Conservation (phyloP, 2,329 filamentous ascomycete species). For the Verticillium albo-atrum region DNA sequence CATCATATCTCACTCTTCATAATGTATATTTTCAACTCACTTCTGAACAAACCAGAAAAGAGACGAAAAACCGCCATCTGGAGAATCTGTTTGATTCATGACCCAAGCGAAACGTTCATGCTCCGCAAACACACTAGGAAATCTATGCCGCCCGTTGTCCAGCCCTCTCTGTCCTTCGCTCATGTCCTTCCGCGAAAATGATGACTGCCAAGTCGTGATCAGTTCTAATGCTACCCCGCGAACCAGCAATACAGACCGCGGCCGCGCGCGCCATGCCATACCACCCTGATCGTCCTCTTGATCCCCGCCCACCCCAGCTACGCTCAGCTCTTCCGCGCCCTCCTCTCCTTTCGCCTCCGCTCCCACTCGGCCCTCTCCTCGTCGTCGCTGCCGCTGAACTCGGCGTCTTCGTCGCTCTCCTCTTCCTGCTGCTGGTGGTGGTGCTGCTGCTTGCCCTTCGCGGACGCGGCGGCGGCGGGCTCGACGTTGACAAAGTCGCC, state of each 20-base stretch:
- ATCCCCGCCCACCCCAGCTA: too few species aligned
- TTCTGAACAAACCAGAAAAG: too few species aligned
- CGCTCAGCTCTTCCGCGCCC: slow-evolving; percentile 16
- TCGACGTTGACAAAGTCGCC: slow-evolving; percentile 49
- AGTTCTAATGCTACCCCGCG: background rate
- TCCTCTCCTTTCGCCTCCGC: slow-evolving; percentile 40
- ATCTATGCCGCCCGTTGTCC: background rate
- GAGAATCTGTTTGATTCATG: background rate
- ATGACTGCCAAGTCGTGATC: background rate
- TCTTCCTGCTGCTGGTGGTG: slow-evolving; percentile 21
- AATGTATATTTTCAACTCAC: too few species aligned
- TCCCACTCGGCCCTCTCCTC: slow-evolving; percentile 61
- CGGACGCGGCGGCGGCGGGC: slow-evolving; percentile 13
- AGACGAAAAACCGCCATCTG: too few species aligned
- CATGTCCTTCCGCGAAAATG: background rate
- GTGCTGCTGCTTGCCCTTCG: slow-evolving; percentile 7
- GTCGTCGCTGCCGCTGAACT: slow-evolving; percentile 61
- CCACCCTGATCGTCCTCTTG: too few species aligned
- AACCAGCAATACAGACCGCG: background rate
- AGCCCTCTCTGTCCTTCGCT: background rate
- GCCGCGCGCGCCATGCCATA: background rate
- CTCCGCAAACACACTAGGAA: background rate
- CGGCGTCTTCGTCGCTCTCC: slow-evolving; percentile 45
- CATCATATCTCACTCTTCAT: too few species aligned
- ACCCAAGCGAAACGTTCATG: background rate